These are phyloP conservation scores for Colletotrichum eremochloae DNA, from an alignment of 2,329 filamentous ascomycete genomes.

Conservation along the genomic window DNA sequence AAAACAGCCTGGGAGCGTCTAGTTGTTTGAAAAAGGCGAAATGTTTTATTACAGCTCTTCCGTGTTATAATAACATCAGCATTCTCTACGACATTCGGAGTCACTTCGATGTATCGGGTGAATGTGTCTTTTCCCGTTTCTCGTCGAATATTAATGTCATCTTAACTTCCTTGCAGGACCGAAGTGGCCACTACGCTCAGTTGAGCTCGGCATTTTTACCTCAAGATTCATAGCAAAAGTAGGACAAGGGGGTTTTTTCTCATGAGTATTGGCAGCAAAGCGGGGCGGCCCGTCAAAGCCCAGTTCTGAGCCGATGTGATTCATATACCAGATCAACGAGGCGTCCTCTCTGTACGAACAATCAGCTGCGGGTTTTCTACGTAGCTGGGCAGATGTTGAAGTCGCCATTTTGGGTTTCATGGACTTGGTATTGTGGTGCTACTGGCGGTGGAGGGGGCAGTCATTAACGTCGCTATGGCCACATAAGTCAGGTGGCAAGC, in stretches of 20 bases:
- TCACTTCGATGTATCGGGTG: too few relatives aligned
- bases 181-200: background rate
- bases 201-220: background rate
- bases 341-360: too few relatives aligned
- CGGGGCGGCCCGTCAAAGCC: too few relatives aligned
- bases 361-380: too few relatives aligned
- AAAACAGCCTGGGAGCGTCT: too few relatives aligned
- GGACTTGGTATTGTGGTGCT: background rate
- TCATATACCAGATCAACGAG: too few relatives aligned
- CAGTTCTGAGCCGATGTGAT: too few relatives aligned
- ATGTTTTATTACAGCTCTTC: too few relatives aligned
- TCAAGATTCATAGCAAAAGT: background rate
- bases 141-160: background rate
- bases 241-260: too few relatives aligned
- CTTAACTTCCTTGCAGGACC: background rate
- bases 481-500: background rate
- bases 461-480: background rate
- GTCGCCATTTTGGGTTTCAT: background rate
- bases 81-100: too few relatives aligned
- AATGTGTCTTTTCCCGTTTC: background rate
- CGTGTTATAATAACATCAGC: too few relatives aligned
- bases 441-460: background rate
- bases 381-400: background rate
- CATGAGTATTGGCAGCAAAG: background rate
- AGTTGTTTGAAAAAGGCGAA: too few relatives aligned